Evolutionary conservation across 148 eudicot species (phyloP), one percentile per base, ranked within the genome.

Genomic region (Vaccinium vitisidaea): DNA sequence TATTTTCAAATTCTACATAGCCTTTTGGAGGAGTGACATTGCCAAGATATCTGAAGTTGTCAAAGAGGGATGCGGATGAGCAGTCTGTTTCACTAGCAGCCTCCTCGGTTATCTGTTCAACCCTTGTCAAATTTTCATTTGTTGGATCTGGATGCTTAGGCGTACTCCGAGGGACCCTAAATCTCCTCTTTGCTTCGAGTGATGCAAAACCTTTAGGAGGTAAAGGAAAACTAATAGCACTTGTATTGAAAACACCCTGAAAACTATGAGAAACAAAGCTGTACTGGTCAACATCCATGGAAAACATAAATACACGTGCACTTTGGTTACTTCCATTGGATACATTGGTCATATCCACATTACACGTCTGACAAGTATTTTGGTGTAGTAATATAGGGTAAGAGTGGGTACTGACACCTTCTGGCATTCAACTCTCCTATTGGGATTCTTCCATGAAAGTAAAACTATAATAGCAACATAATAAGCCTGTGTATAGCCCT

Each of bases 171-270:
- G 99, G 99, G 75, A 91, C 93, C 84, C 79, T 94, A 86, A 93
- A 95, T 58, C 89, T 91, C 88, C 94, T 87, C 90, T 97, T 97
- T 80, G 99, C 98, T 92, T 97, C 99, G 73, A 95, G 90, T 82
- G 99, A 93, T 75, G 99, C 96, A 92, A 89, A 91, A 88, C 99
- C 99, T 97, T 87, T 86, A 21, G 18, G 69, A 65, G 90, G 87
- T 84, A 84, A 94, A 93, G 92, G 83, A 83, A 85, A 69, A 52
- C 69, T 58, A 81, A 85, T 14, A 74, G 53, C 83, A 65, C 43
- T 76, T 46, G 48, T n/a, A 78, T n/a, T n/a, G n/a, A n/a, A n/a
- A n/a, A n/a, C n/a, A n/a, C n/a, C n/a, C 32, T 18, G 36, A 82
- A 75, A 61, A 80, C n/a, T 49, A 82, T 21, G 52, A 74, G 58